Evolutionary conservation across 1,139 yeast species (phyloP).

Genomic region (Protomyces inundatus): DNA sequence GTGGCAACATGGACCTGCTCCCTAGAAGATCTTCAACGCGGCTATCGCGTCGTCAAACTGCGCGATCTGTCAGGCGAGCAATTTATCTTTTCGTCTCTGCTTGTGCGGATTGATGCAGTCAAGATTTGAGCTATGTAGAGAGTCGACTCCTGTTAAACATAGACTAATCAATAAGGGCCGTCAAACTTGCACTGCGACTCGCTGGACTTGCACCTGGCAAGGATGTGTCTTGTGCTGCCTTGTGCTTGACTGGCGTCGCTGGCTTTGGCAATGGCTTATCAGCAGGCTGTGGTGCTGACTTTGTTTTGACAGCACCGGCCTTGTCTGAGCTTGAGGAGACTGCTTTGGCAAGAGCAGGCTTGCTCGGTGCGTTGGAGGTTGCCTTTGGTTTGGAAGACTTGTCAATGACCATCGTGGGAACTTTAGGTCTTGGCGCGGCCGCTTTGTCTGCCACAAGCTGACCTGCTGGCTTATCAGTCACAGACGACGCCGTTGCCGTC

Average conservation of each 20-base stretch:
- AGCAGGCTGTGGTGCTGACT: not conserved
- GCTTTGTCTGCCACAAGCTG: no score
- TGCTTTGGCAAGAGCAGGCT: no score
- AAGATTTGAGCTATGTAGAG: not conserved
- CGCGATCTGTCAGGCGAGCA: constrained; percentile 75
- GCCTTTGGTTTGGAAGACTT: no score
- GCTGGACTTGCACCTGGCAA: not conserved
- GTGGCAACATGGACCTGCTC: constrained; percentile 56
- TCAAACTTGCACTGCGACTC: not conserved
- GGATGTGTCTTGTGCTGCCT: not conserved
- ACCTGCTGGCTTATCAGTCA: no score
- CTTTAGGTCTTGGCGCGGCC: no score
- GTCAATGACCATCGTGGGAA: no score
- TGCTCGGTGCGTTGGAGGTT: no score
- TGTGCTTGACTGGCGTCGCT: not conserved
- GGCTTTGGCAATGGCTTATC: not conserved
- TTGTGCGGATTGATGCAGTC: constrained; percentile 43
- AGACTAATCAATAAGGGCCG: not conserved
- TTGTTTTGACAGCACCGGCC: no score
- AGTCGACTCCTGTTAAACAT: no score
- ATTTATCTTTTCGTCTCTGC: constrained; percentile 67
- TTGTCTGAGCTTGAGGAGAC: no score
- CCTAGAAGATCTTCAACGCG: constrained; percentile 47
- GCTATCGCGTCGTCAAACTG: constrained; percentile 74
- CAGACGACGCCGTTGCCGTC: no score